Evolutionary conservation across 1,284 basidiomycete genomes (phyloP).

Genomic region (Phylloboletellus chloephorus): DNA sequence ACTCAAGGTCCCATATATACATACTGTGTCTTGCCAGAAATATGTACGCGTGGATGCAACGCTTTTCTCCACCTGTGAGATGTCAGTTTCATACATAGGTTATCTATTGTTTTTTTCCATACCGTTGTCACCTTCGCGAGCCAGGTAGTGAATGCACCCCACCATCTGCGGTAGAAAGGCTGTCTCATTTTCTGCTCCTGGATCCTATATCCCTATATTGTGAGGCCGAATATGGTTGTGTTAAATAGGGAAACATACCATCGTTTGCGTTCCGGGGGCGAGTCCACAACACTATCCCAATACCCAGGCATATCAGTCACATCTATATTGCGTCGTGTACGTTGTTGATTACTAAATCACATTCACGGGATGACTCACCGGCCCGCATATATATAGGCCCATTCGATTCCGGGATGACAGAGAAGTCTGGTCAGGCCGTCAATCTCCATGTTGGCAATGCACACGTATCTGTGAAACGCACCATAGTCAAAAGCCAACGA

Average conservation of each 20-base stretch:
- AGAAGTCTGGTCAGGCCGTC: neutral
- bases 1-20: neutral
- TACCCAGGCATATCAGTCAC: slow-evolving; percentile 9
- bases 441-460: neutral
- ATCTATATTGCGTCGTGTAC: neutral
- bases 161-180: slow-evolving; percentile 3
- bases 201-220: neutral
- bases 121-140: slow-evolving; percentile 2
- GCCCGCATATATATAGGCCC: slow-evolving; percentile 8
- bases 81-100: neutral
- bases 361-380: neutral
- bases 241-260: neutral
- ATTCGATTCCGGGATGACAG: slow-evolving; percentile 3
- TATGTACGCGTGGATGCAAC: neutral
- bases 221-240: neutral
- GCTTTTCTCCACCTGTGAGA: neutral
- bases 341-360: neutral
- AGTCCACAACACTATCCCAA: slow-evolving; percentile 10
- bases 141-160: slow-evolving; percentile 3
- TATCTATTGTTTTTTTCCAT: neutral
- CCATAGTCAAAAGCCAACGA: slow-evolving; percentile 11
- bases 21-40: slow-evolving; percentile 1
- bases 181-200: slow-evolving; percentile 4
- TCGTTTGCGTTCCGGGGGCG: slow-evolving; percentile 7
- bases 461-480: neutral